Evolutionary conservation across 257 asterid species (phyloP), one percentile per base, ranked within the genome.

Genomic region (Salvia hispanica): DNA sequence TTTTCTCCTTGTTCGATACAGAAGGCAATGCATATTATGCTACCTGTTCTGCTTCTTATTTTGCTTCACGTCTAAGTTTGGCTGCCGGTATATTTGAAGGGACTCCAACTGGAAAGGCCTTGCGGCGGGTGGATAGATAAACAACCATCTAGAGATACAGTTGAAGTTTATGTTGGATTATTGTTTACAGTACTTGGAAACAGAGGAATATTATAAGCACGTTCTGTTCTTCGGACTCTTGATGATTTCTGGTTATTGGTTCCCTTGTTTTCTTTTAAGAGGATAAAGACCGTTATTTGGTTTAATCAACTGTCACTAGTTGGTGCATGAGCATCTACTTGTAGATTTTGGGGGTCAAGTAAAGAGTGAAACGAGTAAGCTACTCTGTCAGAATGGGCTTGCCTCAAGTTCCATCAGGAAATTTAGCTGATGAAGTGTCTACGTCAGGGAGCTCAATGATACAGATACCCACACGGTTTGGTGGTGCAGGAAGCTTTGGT

Each of bases 381-480:
- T 58, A 39, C 71, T 28, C 7, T 14, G 46, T 76, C 48, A 74
- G 72, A 74, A 90, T 90, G 97, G 97, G 97, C 16, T 81, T 90
- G 78, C 97, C 97, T 70, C 95, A 87, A 67, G 77, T 84, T 64
- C 77, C 92, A 58, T 80, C 94, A 6, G 79, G 85, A 44, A 79
- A 75, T 54, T 59, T 72, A 66, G 76, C 83, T 6, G 95, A 90
- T 76, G 95, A 88, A 79, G 85, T 76, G 72, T 70, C 88, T 8
- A 67, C 82, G 51, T 65, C 90, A 53, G 60, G 76, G 71, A 74
- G 86, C 81, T 70, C 90, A 54, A 78, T 79, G 74, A 74, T 72
- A 63, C 88, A 82, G 58, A 55, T 79, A 39, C 90, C 86, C 2
- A 45, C 78, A 64, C 82, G 62, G 50, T 77, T 81, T 72, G 72